Base-by-base conservation (phyloP, 371 early-diverging fungal genomes). In the Mortierella sp. region DNA sequence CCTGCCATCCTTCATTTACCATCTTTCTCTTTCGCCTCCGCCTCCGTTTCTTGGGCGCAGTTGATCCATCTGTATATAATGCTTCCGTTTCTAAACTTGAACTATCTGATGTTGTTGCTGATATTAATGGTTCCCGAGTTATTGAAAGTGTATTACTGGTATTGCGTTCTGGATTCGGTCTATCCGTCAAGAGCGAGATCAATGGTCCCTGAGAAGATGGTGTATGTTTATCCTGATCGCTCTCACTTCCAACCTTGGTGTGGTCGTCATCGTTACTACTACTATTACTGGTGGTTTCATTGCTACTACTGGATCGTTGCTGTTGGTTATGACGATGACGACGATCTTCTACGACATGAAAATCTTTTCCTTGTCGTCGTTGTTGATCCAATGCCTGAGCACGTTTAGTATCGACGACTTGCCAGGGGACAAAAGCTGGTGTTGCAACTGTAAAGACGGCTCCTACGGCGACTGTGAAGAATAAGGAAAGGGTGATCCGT, bases 1-100 rank as follows among this genome's bases (percentile, higher is more conserved):
- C 81, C 35, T 81, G 81, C 81, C 81, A 81, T 10, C 81, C 81
- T 17, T 81, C 81, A 23, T 81, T 81, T 15, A 81, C 81, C 72
- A 68, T 81, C 51, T 70, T 71, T 68, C 75, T 68, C 66, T 68
- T 75, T 65, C 81, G 70, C 65, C 81, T 70, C 75, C 80, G 66
- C 53, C 72, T 64, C 47, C 75, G 71, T 55, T 71, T 81, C 64
- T 72, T 81, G 47, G 37, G 45, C 17, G 68, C 13, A 5, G 45
- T 42, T 45, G 66, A 28, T 22, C 64, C 32, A 23, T 66, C 31
- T 43, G 53, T 17, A 26, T 54, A 43, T 53, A 34, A 1, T 45
- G 26, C 23, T 4, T 40, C 67, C n/a, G 64, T 31, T 10, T 23
- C 35, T 51, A 49, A 22, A 53, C 53, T 53, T 53, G 23, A 28